phyloP scores from a whole-genome alignment of 257 asterid genomes.

The Solanum chiquidenum region DNA sequence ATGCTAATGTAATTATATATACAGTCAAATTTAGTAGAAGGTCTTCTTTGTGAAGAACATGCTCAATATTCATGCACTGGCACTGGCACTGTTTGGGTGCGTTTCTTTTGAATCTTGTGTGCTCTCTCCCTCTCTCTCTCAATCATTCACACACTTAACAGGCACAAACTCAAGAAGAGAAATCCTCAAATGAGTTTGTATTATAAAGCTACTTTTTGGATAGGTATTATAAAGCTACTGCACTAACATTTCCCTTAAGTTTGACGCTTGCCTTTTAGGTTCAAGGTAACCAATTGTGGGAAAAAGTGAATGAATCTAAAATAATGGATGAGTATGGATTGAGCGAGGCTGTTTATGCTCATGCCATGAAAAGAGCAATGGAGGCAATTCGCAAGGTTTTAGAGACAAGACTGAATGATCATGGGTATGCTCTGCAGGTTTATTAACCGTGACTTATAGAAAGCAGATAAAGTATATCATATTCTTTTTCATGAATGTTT shows the following conservation, averaged over 20 bases:
- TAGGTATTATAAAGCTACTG: not conserved
- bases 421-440: constrained; percentile 32
- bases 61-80: constrained; percentile 67
- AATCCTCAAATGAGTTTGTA: not conserved
- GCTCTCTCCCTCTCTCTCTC: not conserved
- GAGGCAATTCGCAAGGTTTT: constrained; percentile 30
- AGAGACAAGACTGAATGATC: constrained; percentile 43
- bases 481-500: not conserved
- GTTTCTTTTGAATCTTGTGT: constrained; percentile 12
- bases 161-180: not conserved
- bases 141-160: not conserved
- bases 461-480: not conserved
- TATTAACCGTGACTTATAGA: not conserved
- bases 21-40: constrained; percentile 73
- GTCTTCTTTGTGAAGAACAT: constrained; percentile 44
- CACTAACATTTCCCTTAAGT: not conserved
- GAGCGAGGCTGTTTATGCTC: constrained; percentile 31
- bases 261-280: constrained; percentile 26
- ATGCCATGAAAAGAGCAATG: constrained; percentile 54
- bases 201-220: not conserved
- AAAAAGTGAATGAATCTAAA: constrained; percentile 26
- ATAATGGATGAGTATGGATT: constrained; percentile 24
- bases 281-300: constrained; percentile 45
- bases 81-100: constrained; percentile 63
- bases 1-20: constrained; percentile 17